phyloP scores from a whole-genome alignment of 345 rosid genomes.

The Eucalyptus guilfoylei region DNA sequence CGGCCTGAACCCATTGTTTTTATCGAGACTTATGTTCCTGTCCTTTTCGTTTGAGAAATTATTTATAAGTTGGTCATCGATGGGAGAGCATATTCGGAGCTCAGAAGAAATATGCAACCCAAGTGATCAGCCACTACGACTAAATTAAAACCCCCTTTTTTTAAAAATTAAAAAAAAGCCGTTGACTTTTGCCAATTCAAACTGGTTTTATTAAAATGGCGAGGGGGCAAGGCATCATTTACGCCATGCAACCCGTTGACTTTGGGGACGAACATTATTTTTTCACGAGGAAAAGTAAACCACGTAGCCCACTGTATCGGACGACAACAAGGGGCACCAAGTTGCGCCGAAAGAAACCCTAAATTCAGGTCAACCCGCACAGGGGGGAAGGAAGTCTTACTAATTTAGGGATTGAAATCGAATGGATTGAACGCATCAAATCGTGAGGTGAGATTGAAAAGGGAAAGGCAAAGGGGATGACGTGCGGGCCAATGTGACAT shows the following conservation, averaged over 20 bases:
- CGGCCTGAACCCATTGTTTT: not conserved
- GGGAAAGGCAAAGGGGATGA: not conserved
- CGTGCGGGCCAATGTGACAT: not conserved
- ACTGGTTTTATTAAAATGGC: not conserved
- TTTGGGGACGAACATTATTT: not conserved
- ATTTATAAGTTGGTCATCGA: not conserved
- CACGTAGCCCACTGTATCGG: not conserved
- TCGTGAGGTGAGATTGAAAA: not conserved
- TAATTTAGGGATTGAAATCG: not conserved
- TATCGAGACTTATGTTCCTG: not conserved
- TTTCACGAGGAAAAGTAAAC: not conserved
- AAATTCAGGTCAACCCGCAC: not conserved
- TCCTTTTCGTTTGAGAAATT: not conserved
- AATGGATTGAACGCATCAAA: not conserved
- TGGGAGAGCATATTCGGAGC: not conserved
- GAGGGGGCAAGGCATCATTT: not conserved
- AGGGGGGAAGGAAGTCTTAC: not conserved
- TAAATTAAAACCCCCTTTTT: not conserved
- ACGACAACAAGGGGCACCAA: not conserved
- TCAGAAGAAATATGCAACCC: not conserved
- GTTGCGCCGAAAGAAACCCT: not conserved
- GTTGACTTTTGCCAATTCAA: not conserved
- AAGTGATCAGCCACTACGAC: not conserved
- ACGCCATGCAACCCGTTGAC: not conserved
- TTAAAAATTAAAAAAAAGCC: not conserved